Evolutionary conservation across 371 early-diverging fungal genomes (phyloP).

Genomic region (Mucor racemosus): DNA sequence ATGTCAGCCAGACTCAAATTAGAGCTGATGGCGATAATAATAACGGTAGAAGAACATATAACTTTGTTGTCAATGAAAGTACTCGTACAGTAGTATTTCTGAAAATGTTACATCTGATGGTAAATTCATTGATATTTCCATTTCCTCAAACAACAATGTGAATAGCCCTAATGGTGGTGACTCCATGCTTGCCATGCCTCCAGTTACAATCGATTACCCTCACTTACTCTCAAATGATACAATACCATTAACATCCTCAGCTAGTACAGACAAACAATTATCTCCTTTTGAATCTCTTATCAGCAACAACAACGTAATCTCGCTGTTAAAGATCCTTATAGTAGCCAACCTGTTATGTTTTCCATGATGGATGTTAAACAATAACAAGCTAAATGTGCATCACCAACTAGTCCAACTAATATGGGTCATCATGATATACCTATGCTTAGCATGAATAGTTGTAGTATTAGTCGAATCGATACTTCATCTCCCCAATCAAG

Average conservation of each 20-base stretch:
- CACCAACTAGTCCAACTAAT: neutral
- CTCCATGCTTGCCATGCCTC: constrained; percentile 48
- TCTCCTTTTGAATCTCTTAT: constrained; percentile 16
- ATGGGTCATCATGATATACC: constrained; percentile 12
- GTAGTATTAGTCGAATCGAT: neutral
- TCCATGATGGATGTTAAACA: constrained; percentile 37
- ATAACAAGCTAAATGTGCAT: neutral
- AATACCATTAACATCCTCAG: constrained; percentile 27
- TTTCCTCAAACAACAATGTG: neutral
- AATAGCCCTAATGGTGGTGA: constrained; percentile 22
- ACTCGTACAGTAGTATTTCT: neutral
- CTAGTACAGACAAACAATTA: constrained; percentile 21
- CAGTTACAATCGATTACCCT: constrained; percentile 39
- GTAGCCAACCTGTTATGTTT: constrained; percentile 41
- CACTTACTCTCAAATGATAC: constrained; percentile 26
- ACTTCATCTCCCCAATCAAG: constrained; percentile 11
- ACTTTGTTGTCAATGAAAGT: constrained; percentile 4
- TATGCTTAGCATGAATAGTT: constrained; percentile 16
- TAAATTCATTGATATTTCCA: constrained; percentile 1
- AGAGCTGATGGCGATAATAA: neutral
- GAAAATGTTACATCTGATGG: neutral
- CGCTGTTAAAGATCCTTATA: constrained; percentile 46
- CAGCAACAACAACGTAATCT: constrained; percentile 15
- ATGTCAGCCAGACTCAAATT: neutral
- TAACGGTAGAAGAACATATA: neutral